Evolutionary conservation across 2,329 filamentous ascomycete genomes (phyloP), one percentile per base, ranked within the genome.

Genomic region (Pseudocercospora vitis): DNA sequence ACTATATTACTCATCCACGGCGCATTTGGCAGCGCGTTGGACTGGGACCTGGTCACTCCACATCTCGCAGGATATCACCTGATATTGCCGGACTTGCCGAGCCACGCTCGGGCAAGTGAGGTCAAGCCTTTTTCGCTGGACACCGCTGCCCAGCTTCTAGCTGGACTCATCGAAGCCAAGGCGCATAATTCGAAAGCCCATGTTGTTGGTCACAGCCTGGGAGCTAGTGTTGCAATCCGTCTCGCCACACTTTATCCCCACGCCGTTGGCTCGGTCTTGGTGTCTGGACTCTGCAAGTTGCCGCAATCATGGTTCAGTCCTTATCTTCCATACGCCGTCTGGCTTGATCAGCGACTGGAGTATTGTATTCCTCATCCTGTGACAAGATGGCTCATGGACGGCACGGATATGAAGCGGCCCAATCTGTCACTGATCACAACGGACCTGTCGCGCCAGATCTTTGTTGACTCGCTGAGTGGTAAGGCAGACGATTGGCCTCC

Each of bases 1-100:
- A 65, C 60, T 7, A 57, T 67, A 23, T 28, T 67, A 3, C 45
- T 65, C 42, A 63, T 66, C 8, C 62, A 66, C 35, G 64, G 64
- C 21, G 62, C 63, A 5, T 56, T 59, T 35, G 46, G 31, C 6
- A 39, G 51, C n/a, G 45, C 53, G 21, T 19, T 42, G 4, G 59
- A 63, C n/a, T 67, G 63, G 63, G 50, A 64, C 14, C 44, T 61
- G 9, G 59, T 65, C 1, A 53, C 40, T 6, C 61, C 57, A 9
- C 54, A 62, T 40, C 55, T 65, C 8, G 8, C 51, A 3, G 54
- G 51, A 14, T 64, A 65, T 26, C 60, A 67, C 24, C 45, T 66
- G 7, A 46, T 67, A 8, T 32, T 68, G 3, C 62, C 64, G 1
- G 64, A 67, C 31, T 44, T 62, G 3, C 61, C 62, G 2, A 48